Percentiles rank a stretch among this genome's conserved stretches.
Conservation (phyloP, 2,329 filamentous ascomycete species). For the Monilinia fructigena region DNA sequence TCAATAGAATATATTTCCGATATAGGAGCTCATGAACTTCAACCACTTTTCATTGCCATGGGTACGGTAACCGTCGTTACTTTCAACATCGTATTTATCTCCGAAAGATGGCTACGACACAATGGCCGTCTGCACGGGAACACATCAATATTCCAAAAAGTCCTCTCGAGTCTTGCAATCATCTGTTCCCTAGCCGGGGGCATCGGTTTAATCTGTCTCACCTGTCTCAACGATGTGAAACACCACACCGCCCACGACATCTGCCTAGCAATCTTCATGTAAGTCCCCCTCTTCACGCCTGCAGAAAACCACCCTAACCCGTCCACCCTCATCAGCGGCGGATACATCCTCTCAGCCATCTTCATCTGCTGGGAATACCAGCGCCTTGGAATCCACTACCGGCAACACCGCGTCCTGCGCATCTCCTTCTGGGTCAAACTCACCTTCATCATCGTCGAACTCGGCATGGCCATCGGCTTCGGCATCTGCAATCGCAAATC, state of each 20-base stretch:
- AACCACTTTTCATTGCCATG: constrained; percentile 75
- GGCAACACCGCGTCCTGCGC: constrained; percentile 69
- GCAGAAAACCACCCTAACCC: no score
- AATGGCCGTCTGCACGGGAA: constrained; percentile 74
- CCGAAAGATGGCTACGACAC: constrained; percentile 84
- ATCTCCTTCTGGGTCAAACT: constrained; percentile 87
- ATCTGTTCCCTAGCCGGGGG: constrained; percentile 70
- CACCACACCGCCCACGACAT: constrained; percentile 67
- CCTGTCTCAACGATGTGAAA: constrained; percentile 73
- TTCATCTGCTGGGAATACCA: constrained; percentile 91
- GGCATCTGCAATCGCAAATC: constrained; percentile 52
- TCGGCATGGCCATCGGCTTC: constrained; percentile 73
- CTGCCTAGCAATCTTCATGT: constrained; percentile 70
- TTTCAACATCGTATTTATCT: constrained; percentile 73
- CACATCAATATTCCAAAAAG: constrained; percentile 58
- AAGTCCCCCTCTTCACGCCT: not conserved
- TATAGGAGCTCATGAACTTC: constrained; percentile 58
- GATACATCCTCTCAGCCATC: constrained; percentile 81
- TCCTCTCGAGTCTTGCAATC: constrained; percentile 60
- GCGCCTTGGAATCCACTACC: constrained; percentile 76
- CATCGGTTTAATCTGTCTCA: constrained; percentile 73
- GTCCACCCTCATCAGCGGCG: constrained; percentile 44
- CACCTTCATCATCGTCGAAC: constrained; percentile 75
- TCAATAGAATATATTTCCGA: constrained; percentile 69
- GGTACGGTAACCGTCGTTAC: constrained; percentile 69